phyloP scores from a whole-genome alignment of 1,284 basidiomycete species.

The Sanghuangporus weigelae region DNA sequence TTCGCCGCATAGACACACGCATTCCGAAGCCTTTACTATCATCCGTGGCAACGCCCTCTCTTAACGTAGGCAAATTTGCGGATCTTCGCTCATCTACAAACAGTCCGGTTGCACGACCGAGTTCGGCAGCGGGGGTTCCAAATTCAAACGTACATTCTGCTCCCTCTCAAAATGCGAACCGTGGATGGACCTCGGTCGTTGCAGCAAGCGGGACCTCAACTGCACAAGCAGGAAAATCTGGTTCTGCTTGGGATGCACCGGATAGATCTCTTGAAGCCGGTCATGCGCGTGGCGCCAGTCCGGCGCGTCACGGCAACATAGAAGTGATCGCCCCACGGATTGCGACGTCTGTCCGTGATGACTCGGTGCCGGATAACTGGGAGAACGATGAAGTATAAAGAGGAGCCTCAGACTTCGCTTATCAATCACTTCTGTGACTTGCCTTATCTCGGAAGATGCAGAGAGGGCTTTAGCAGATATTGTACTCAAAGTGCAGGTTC shows the following conservation, averaged over 20 bases:
- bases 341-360: background rate
- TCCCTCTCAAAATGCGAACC: conserved; percentile 17
- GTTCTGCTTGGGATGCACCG: conserved; percentile 21
- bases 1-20: conserved; percentile 76
- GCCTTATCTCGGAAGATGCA: too few relatives aligned
- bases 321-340: background rate
- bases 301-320: background rate
- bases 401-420: too few relatives aligned
- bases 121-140: conserved; percentile 13
- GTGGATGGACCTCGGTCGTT: conserved; percentile 35
- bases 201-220: conserved; percentile 20
- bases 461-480: too few relatives aligned
- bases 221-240: conserved; percentile 9
- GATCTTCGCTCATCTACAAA: conserved; percentile 36
- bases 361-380: conserved; percentile 45
- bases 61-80: conserved; percentile 48
- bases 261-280: background rate
- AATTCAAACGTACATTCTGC: conserved; percentile 17
- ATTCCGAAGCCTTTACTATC: conserved; percentile 70
- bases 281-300: background rate
- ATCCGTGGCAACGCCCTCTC: conserved; percentile 24
- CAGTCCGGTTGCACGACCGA: background rate
- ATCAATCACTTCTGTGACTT: background rate
- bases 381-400: conserved; percentile 37
- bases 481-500: too few relatives aligned